Conservation (phyloP, 2,329 filamentous ascomycete species). For the Lachnellula occidentalis region DNA sequence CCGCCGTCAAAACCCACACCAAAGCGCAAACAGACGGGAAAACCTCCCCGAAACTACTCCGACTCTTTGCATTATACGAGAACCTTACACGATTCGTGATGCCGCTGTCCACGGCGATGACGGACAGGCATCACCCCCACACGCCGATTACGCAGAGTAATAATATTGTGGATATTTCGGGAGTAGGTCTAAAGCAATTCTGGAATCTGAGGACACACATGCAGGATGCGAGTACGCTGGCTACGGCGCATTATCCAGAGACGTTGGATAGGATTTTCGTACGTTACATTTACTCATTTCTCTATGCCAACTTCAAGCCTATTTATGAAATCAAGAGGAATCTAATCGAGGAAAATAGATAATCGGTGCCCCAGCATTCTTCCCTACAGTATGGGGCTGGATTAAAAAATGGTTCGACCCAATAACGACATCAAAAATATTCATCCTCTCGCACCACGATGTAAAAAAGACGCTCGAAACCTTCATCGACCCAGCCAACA, state of each 20-base stretch:
- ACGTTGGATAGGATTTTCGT: slow-evolving; percentile 77
- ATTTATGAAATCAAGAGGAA: too few relatives aligned
- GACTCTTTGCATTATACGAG: slow-evolving; percentile 89
- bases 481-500: slow-evolving; percentile 77
- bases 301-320: neutral
- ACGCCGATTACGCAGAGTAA: slow-evolving; percentile 90
- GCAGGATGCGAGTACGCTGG: slow-evolving; percentile 83
- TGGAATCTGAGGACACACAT: slow-evolving; percentile 93
- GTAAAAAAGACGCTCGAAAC: slow-evolving; percentile 69
- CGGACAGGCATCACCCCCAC: slow-evolving; percentile 63
- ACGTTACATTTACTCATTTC: slow-evolving; percentile 5
- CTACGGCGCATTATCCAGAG: slow-evolving; percentile 92
- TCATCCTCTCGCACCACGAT: slow-evolving; percentile 71
- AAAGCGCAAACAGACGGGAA: slow-evolving; percentile 61
- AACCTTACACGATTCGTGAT: slow-evolving; percentile 83
- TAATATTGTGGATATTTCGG: slow-evolving; percentile 90
- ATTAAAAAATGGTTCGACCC: slow-evolving; percentile 95
- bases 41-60: slow-evolving; percentile 69
- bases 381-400: slow-evolving; percentile 91
- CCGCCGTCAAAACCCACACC: slow-evolving; percentile 46
- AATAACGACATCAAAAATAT: slow-evolving; percentile 92
- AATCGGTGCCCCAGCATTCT: slow-evolving; percentile 85
- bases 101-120: slow-evolving; percentile 74
- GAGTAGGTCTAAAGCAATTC: slow-evolving; percentile 86
- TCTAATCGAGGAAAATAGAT: slow-evolving; percentile 43